Conservation (phyloP, 768 basidiomycete species). For the Gelatoporia subvermispora region DNA sequence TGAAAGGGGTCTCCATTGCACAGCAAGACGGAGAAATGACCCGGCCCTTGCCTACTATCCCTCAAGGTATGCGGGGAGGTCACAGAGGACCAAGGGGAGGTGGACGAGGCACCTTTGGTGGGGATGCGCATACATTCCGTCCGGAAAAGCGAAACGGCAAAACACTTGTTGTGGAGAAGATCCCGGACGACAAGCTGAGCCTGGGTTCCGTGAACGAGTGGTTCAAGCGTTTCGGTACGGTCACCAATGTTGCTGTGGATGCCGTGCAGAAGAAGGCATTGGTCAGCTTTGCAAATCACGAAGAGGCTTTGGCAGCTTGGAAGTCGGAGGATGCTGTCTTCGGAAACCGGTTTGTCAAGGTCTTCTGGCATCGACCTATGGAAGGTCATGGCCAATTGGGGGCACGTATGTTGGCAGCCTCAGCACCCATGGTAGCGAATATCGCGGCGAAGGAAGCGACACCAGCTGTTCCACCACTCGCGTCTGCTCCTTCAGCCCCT, state of each 20-base stretch:
- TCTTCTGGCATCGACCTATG: slow-evolving; percentile 94
- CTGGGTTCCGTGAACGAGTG: slow-evolving; percentile 77
- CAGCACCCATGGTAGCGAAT: slow-evolving; percentile 70
- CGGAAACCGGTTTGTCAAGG: slow-evolving; percentile 88
- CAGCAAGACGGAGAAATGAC: slow-evolving; percentile 28
- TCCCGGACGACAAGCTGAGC: slow-evolving; percentile 77
- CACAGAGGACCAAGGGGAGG: slow-evolving; percentile 33
- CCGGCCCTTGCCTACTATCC: slow-evolving; percentile 20
- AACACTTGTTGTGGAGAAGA: slow-evolving; percentile 91
- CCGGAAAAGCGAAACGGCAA: slow-evolving; percentile 66
- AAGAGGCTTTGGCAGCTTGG: slow-evolving; percentile 86
- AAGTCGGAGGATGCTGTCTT: slow-evolving; percentile 94
- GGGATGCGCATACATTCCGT: slow-evolving; percentile 62
- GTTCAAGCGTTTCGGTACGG: slow-evolving; percentile 90
- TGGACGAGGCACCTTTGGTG: slow-evolving; percentile 55
- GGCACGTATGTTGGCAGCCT: slow-evolving; percentile 73
- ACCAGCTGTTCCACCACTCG: slow-evolving; percentile 12
- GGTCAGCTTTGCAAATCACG: slow-evolving; percentile 80
- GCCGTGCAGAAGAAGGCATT: slow-evolving; percentile 69
- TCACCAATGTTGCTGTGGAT: slow-evolving; percentile 90
- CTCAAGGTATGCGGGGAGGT: slow-evolving; percentile 4
- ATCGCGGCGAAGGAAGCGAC: slow-evolving; percentile 36
- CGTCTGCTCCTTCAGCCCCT: slow-evolving; percentile 15
- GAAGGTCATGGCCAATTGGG: slow-evolving; percentile 85
- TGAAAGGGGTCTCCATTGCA: slow-evolving; percentile 11